These are phyloP conservation scores for Eleusine coracana DNA, from an alignment of 176 grass and related monocot species.

Conservation along the genomic window DNA sequence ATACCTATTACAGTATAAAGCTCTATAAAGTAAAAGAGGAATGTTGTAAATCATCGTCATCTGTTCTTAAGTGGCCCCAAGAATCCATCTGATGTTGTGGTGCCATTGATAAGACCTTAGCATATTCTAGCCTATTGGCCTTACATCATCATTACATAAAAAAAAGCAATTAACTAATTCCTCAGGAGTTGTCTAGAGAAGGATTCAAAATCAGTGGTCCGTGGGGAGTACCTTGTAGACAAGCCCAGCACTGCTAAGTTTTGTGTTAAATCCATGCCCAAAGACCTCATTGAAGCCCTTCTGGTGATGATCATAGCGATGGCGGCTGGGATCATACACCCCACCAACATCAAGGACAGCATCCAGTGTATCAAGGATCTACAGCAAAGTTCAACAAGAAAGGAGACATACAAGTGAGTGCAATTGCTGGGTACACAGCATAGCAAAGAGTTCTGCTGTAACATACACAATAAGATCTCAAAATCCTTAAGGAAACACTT, in stretches of 20 bases:
- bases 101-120: background rate
- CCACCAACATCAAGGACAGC: slow-evolving; percentile 96
- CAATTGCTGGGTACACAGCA: background rate
- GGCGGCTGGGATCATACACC: slow-evolving; percentile 79
- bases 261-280: slow-evolving; percentile 93
- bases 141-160: background rate
- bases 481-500: background rate
- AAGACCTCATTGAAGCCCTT: slow-evolving; percentile 91
- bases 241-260: slow-evolving; percentile 99
- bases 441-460: background rate
- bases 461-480: slow-evolving; percentile 1
- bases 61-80: background rate
- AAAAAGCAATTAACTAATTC: background rate
- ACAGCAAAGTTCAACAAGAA: slow-evolving; percentile 20
- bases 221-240: slow-evolving; percentile 81
- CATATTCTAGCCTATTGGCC: background rate
- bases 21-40: background rate
- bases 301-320: slow-evolving; percentile 96
- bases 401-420: background rate
- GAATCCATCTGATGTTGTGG: background rate
- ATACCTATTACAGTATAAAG: background rate
- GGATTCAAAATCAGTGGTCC: background rate
- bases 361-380: slow-evolving; percentile 87
- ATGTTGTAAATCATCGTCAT: background rate
- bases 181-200: background rate